Percentiles rank a stretch among this genome's conserved stretches.
These are phyloP conservation scores for Sporothrix protearum DNA, from an alignment of 2,329 filamentous ascomycete genomes.

Conservation along the genomic window DNA sequence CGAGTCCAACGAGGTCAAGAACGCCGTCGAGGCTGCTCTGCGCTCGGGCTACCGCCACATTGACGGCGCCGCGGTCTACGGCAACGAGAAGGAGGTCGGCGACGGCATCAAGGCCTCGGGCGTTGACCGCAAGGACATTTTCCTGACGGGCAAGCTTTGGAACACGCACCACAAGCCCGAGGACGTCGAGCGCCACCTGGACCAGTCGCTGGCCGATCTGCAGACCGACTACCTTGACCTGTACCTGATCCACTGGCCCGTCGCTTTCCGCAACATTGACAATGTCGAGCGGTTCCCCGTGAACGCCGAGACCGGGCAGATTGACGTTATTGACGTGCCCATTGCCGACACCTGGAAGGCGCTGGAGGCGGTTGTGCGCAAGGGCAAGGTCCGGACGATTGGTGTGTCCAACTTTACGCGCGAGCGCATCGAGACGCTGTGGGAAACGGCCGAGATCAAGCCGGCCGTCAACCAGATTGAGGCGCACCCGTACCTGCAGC, in stretches of 20 bases:
- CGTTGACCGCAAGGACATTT: conserved; percentile 28
- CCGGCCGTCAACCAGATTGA: conserved; percentile 60
- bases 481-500: conserved; percentile 65
- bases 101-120: conserved; percentile 24
- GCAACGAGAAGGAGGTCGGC: conserved; percentile 34
- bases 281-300: conserved; percentile 16
- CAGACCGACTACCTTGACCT: conserved; percentile 52
- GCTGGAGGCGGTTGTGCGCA: conserved; percentile 51
- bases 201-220: conserved; percentile 48
- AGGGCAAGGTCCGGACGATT: conserved; percentile 54
- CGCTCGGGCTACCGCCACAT: conserved; percentile 44
- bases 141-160: conserved; percentile 61
- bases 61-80: conserved; percentile 48
- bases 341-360: conserved; percentile 47
- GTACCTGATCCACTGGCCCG: conserved; percentile 47
- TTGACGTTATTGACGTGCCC: conserved; percentile 39
- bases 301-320: conserved; percentile 24
- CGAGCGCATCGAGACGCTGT: conserved; percentile 56
- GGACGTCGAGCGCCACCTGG: conserved; percentile 48
- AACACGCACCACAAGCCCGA: conserved; percentile 48
- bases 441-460: conserved; percentile 45
- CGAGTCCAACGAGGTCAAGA: conserved; percentile 40
- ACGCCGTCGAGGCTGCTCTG: conserved; percentile 47
- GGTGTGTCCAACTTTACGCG: conserved; percentile 60
- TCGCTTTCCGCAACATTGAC: conserved; percentile 36